These are phyloP conservation scores for Cyclocybe aegerita DNA, from an alignment of 768 basidiomycete species.

Conservation along the genomic window DNA sequence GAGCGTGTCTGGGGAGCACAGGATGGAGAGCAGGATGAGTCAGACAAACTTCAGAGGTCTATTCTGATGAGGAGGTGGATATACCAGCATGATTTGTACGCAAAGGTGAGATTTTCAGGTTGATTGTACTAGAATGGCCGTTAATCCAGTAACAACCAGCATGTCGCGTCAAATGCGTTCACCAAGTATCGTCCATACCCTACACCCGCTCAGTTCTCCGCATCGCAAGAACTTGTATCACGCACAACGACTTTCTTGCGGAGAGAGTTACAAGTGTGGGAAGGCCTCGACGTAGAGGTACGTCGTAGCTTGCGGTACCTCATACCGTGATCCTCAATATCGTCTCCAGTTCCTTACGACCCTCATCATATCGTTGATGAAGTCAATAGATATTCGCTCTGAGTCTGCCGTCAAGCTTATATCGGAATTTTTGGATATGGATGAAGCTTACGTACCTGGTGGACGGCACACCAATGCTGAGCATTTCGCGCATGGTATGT, in stretches of 20 bases:
- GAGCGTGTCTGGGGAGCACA: slow-evolving; percentile 59
- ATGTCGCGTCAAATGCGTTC: slow-evolving; percentile 84
- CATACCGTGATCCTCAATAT: slow-evolving; percentile 12
- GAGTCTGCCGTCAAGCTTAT: slow-evolving; percentile 83
- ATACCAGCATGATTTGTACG: slow-evolving; percentile 77
- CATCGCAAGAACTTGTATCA: slow-evolving; percentile 70
- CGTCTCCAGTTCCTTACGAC: slow-evolving; percentile 79
- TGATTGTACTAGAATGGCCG: slow-evolving; percentile 9
- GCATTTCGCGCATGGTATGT: slow-evolving; percentile 89
- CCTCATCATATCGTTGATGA: slow-evolving; percentile 88
- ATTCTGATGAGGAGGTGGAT: slow-evolving; percentile 76
- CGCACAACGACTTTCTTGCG: slow-evolving; percentile 81
- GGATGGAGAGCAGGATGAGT: slow-evolving; percentile 51
- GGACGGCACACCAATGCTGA: slow-evolving; percentile 72
- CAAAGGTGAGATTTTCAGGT: slow-evolving; percentile 56
- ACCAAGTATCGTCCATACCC: slow-evolving; percentile 91
- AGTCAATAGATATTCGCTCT: slow-evolving; percentile 89
- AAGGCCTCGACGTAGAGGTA: slow-evolving; percentile 87
- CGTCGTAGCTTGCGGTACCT: slow-evolving; percentile 14
- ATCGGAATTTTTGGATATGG: slow-evolving; percentile 87
- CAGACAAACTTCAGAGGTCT: slow-evolving; percentile 73
- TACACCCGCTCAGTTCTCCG: slow-evolving; percentile 79
- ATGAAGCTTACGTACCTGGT: slow-evolving; percentile 54
- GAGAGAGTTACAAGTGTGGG: slow-evolving; percentile 87
- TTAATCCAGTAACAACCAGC: slow-evolving; percentile 41